These are phyloP conservation scores for Bromus sterilis DNA, from an alignment of 176 grass and related monocot species.

Conservation along the genomic window DNA sequence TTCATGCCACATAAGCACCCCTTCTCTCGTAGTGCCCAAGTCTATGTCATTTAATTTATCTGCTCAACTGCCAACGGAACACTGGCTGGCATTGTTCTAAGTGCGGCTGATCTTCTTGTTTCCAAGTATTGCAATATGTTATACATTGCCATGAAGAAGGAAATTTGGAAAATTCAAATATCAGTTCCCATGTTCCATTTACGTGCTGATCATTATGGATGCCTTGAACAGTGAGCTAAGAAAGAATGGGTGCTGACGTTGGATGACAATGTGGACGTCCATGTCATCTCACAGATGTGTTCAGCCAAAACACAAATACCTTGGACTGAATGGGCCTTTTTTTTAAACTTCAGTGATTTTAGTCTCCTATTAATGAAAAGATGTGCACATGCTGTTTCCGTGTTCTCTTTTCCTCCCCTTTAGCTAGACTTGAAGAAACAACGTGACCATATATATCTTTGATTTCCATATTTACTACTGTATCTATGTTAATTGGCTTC, in stretches of 20 bases:
- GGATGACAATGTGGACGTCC: neutral
- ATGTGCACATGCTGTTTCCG: neutral
- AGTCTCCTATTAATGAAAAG: neutral
- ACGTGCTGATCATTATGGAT: neutral
- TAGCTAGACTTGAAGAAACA: neutral
- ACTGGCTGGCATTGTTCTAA: neutral
- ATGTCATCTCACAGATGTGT: neutral
- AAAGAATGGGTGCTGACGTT: neutral
- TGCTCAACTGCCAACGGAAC: neutral
- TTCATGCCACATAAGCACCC: neutral
- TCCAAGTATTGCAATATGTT: neutral
- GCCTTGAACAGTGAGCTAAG: neutral
- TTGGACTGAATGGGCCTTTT: neutral
- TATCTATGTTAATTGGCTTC: neutral
- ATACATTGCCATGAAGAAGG: neutral
- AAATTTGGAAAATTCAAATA: neutral
- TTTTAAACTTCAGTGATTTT: neutral
- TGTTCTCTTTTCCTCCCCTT: neutral
- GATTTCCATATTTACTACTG: constrained; percentile 9
- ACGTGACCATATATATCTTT: neutral
- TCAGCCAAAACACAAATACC: neutral
- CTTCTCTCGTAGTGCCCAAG: neutral
- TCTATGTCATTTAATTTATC: neutral
- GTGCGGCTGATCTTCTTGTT: neutral
- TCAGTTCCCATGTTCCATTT: neutral